phyloP scores from a whole-genome alignment of 2,329 filamentous ascomycete species.

The Aspergillus unguis region DNA sequence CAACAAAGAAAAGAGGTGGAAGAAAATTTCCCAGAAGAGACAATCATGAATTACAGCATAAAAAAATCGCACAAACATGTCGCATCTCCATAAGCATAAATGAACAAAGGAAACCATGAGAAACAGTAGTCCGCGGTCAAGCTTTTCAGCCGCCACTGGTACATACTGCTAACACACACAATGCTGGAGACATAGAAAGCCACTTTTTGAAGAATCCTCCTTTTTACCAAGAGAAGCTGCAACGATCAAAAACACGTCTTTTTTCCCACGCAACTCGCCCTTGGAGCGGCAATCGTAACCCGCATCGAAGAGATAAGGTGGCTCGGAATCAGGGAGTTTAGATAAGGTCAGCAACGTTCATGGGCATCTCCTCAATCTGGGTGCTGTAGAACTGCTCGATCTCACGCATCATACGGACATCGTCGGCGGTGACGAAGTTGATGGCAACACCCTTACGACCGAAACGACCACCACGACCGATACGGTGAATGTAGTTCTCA shows the following conservation, averaged over 20 bases:
- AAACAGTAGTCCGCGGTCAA: conserved; percentile 20
- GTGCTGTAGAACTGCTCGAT: conserved; percentile 99
- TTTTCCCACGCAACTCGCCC: conserved; percentile 27
- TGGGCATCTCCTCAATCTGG: conserved; percentile 99
- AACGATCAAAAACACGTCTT: conserved; percentile 24
- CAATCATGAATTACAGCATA: conserved; percentile 34
- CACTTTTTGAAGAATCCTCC: conserved; percentile 38
- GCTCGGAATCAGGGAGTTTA: conserved; percentile 34
- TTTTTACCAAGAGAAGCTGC: conserved; percentile 27
- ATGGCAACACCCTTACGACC: conserved; percentile 99
- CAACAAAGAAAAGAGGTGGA: conserved; percentile 27
- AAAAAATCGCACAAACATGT: conserved; percentile 36
- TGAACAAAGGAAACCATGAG: conserved; percentile 36
- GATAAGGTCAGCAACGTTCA: conserved; percentile 67
- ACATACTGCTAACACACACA: conserved; percentile 23
- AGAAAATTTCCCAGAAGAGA: conserved; percentile 22
- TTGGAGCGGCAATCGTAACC: conserved; percentile 34
- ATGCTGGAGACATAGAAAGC: conserved; percentile 39
- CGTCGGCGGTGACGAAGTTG: conserved; percentile 99
- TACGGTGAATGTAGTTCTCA: conserved; percentile 99
- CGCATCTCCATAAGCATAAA: conserved; percentile 37
- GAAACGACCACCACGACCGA: conserved; percentile 99
- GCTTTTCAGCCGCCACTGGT: conserved; percentile 16
- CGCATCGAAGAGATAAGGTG: conserved; percentile 34
- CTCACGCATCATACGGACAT: conserved; percentile 99